Percentiles rank a stretch among this genome's conserved stretches.
Evolutionary conservation across 73 alveolate genomes (phyloP).

Genomic region (Stentor coeruleus): DNA sequence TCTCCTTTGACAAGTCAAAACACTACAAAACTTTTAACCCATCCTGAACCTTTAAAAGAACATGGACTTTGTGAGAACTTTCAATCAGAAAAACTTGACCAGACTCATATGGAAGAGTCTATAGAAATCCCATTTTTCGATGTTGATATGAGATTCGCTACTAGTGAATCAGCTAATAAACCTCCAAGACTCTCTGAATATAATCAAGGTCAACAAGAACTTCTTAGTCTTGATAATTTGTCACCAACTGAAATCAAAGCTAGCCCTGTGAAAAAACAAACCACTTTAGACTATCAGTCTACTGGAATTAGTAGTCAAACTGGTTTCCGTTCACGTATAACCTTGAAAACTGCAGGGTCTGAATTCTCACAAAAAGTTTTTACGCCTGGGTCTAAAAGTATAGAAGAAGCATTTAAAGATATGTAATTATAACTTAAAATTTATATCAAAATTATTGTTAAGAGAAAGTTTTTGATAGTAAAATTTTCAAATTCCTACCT

Average conservation of each 20-base stretch:
- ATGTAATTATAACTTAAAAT: too few relatives aligned
- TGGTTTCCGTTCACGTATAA: neutral
- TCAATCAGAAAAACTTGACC: neutral
- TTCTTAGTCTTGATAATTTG: neutral
- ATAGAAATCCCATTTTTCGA: neutral
- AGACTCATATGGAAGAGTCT: neutral
- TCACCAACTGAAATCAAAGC: neutral
- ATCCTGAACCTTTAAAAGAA: neutral
- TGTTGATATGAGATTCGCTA: neutral
- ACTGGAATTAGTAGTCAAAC: constrained; percentile 3
- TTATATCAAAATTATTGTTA: too few relatives aligned
- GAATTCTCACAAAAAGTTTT: neutral
- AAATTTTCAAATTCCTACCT: too few relatives aligned
- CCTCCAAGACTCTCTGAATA: neutral
- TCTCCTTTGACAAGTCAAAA: neutral
- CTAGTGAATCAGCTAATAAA: neutral
- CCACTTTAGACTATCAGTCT: neutral
- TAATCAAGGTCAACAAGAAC: neutral
- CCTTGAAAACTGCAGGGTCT: neutral
- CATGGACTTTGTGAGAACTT: neutral
- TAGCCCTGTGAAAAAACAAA: neutral
- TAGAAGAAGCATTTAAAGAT: neutral
- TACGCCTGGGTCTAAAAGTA: neutral
- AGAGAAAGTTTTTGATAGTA: too few relatives aligned
- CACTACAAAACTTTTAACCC: neutral